phyloP scores from a whole-genome alignment of 2,329 filamentous ascomycete species.

The Zasmidium angulare region DNA sequence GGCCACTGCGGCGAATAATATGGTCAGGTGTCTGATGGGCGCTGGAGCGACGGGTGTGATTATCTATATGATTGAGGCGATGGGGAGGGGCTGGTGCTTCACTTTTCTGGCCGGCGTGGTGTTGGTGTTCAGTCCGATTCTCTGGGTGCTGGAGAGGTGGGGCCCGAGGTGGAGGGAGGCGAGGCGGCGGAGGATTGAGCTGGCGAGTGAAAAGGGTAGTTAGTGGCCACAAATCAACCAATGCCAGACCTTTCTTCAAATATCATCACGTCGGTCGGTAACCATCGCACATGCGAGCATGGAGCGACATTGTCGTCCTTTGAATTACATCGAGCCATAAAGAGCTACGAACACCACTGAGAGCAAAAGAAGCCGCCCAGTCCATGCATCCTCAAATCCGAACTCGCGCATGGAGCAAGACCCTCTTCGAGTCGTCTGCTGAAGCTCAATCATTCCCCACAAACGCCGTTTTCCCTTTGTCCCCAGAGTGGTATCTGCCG shows the following conservation, averaged over 20 bases:
- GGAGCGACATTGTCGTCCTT: too few species aligned
- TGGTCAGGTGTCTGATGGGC: slow-evolving; percentile 38
- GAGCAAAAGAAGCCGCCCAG: background rate
- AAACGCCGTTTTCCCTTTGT: background rate
- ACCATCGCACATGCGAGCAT: background rate
- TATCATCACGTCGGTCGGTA: too few species aligned
- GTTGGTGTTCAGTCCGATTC: slow-evolving; percentile 40
- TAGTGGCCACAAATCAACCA: too few species aligned
- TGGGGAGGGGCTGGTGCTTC: slow-evolving; percentile 48
- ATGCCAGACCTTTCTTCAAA: too few species aligned
- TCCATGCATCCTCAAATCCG: background rate
- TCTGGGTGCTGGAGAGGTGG: slow-evolving; percentile 41
- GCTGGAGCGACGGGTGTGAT: slow-evolving; percentile 40
- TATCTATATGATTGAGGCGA: slow-evolving; percentile 42
- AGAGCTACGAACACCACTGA: background rate
- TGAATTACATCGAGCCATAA: background rate
- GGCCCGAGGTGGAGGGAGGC: slow-evolving; percentile 46
- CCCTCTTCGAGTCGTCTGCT: too few species aligned
- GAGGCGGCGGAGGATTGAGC: slow-evolving; percentile 14
- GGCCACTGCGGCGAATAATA: slow-evolving; percentile 41
- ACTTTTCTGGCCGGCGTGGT: slow-evolving; percentile 47
- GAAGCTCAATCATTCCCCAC: too few species aligned
- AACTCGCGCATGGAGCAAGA: too few species aligned
- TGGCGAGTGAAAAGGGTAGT: slow-evolving; percentile 9
- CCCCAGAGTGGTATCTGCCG: background rate